Evolutionary conservation across 2,329 filamentous ascomycete genomes (phyloP).

Genomic region (Neocucurbitaria cava): DNA sequence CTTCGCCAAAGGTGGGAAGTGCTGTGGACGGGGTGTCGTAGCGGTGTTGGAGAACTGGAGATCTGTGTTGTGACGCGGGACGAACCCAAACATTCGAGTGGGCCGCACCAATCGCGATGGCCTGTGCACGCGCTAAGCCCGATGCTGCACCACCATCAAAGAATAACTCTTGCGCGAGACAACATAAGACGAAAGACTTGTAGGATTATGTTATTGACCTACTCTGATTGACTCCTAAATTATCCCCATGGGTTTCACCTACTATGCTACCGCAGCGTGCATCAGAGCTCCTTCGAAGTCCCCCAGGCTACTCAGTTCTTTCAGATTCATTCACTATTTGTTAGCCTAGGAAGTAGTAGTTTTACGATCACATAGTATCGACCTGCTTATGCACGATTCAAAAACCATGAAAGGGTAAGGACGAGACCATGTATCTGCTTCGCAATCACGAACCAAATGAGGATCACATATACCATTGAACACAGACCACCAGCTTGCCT

Average conservation of each 20-base stretch:
- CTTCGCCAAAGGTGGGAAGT: conserved; percentile 16
- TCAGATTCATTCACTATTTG: neutral
- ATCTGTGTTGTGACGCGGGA: conserved; percentile 25
- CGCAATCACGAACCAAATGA: neutral
- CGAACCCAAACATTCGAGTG: conserved; percentile 29
- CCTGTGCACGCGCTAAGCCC: conserved; percentile 22
- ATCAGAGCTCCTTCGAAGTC: neutral
- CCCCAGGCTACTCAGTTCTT: too few relatives aligned
- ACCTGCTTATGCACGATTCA: too few relatives aligned
- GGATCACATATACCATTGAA: conserved; percentile 2
- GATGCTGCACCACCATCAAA: too few relatives aligned
- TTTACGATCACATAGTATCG: too few relatives aligned
- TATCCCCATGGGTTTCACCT: too few relatives aligned
- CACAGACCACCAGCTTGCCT: conserved; percentile 3
- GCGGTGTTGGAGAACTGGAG: conserved; percentile 16
- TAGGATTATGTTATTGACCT: too few relatives aligned
- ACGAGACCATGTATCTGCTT: conserved; percentile 1
- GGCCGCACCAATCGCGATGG: conserved; percentile 18
- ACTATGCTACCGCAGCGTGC: too few relatives aligned
- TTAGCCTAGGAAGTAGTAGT: too few relatives aligned
- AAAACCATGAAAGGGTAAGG: too few relatives aligned
- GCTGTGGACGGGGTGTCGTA: conserved; percentile 18
- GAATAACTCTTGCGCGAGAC: too few relatives aligned
- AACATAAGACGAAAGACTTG: too few relatives aligned
- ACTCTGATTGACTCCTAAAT: too few relatives aligned